These are phyloP conservation scores for Triticum aestivum DNA, from an alignment of 176 grass and related monocot genomes.

Conservation along the genomic window DNA sequence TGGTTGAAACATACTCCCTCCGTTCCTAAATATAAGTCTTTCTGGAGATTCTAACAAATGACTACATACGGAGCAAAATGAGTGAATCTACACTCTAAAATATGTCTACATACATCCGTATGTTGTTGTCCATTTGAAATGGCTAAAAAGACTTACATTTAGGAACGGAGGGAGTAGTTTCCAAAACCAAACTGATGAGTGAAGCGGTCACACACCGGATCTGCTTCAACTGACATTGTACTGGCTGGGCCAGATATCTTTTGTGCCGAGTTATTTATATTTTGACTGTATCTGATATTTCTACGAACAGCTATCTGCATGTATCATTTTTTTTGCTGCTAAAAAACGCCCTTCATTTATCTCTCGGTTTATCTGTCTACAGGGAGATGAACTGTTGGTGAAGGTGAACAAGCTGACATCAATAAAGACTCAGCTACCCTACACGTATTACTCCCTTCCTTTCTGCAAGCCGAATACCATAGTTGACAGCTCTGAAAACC, in stretches of 20 bases:
- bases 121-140: too few species aligned
- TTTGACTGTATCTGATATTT: background rate
- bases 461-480: slow-evolving; percentile 53
- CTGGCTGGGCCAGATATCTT: background rate
- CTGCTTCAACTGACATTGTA: background rate
- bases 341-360: background rate
- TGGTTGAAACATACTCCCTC: background rate
- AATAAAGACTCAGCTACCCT: slow-evolving; percentile 57
- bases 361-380: background rate
- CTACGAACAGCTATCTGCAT: background rate
- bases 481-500: slow-evolving; percentile 57
- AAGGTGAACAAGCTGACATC: slow-evolving; percentile 71
- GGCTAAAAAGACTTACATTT: too few species aligned
- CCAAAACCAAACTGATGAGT: background rate
- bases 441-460: slow-evolving; percentile 63
- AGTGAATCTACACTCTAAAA: too few species aligned
- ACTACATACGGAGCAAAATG: too few species aligned
- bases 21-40: too few species aligned
- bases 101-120: too few species aligned
- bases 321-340: background rate
- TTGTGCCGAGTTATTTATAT: background rate
- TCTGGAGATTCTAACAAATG: too few species aligned
- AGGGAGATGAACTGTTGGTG: slow-evolving; percentile 45
- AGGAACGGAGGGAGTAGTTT: background rate
- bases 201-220: background rate